Evolutionary conservation across 257 asterid species (phyloP).

Genomic region (Verbena officinalis): DNA sequence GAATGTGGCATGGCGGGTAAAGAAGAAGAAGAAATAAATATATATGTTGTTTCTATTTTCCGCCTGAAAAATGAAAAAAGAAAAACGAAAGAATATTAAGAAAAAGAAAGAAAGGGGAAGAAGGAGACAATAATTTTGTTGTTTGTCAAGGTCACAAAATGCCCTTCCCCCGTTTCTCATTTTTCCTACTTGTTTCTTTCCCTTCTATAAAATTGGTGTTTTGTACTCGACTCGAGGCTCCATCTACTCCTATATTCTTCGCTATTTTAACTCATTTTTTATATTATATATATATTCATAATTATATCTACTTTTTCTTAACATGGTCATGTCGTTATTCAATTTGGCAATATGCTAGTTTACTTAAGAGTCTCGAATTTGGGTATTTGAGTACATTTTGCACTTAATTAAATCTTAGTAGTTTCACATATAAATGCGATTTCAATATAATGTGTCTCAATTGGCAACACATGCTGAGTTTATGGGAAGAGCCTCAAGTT

Average conservation of each 20-base stretch:
- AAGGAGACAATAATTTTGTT: not conserved
- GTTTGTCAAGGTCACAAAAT: slow-evolving; percentile 17
- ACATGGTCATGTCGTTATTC: no score
- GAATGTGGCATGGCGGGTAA: slow-evolving; percentile 10
- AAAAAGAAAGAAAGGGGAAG: not conserved
- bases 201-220: not conserved
- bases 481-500: no score
- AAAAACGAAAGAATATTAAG: no score
- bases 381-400: no score
- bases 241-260: not conserved
- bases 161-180: not conserved
- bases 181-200: not conserved
- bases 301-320: no score
- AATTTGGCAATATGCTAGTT: no score
- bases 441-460: no score
- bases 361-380: no score
- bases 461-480: no score
- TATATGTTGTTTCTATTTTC: not conserved
- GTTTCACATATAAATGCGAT: no score
- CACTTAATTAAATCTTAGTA: no score
- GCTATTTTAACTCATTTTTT: not conserved
- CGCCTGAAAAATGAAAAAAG: not conserved
- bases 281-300: no score
- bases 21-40: slow-evolving; percentile 4
- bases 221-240: not conserved